Evolutionary conservation across 768 basidiomycete genomes (phyloP), one percentile per base, ranked within the genome.

Genomic region (Hypholoma fasciculare): DNA sequence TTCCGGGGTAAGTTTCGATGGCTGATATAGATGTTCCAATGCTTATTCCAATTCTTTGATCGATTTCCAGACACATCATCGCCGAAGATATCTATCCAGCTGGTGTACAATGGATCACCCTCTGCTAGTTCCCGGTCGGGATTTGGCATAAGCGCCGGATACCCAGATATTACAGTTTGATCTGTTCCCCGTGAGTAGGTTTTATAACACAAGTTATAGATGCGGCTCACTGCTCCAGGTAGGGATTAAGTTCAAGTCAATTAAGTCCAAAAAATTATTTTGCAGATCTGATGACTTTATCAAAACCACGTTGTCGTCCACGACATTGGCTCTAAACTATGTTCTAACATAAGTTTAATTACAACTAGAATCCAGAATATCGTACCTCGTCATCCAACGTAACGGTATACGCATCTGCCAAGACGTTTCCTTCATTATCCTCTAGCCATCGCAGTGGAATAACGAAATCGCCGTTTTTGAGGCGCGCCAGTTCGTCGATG

Each of bases 41-140:
- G 75, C n/a, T 72, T 71, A 54, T 78, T 76, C 56, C 69, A 75
- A 14, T 67, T 38, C 49, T 61, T 58, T 16, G 52, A 51, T n/a
- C n/a, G 44, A n/a, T 61, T 61, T 12, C 61, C 61, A 36, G 61
- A 61, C 7, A 61, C 57, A 46, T 61, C 53, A 17, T 61, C 57
- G 1, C 57, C 36, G n/a, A 38, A 61, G 7, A 58, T 6, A 14
- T 30, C 27, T 2, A 61, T 36, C 43, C 54, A 57, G n/a, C 59
- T 38, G 4, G 54, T 50, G 53, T 57, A 59, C 1, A 64, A 47
- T 2, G 39, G 17, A 17, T 57, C 38, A 0, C 55, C 63, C 5
- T 54, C 49, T 43, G 65, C 65, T 2, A 59, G 44, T 1, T 40
- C 19, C 7, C 59, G 54, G 4, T 56, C 16, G 2, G 44, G 43